Conservation (phyloP, 164 flowering plant species). For the Umbilicus rupestris region DNA sequence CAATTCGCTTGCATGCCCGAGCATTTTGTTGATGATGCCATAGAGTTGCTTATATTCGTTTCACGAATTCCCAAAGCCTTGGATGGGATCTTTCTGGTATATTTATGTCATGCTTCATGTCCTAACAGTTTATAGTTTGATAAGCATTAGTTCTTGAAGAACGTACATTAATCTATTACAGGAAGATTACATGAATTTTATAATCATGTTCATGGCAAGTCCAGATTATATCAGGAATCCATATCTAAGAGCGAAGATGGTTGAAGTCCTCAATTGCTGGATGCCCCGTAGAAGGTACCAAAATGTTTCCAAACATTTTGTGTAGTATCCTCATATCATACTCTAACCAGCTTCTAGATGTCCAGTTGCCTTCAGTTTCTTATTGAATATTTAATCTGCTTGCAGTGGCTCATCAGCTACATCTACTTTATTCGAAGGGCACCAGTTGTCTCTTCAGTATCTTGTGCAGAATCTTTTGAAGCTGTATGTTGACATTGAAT, state of each 20-base stretch:
- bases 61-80: conserved; percentile 84
- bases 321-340: background rate
- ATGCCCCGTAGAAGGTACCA: conserved; percentile 80
- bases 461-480: conserved; percentile 91
- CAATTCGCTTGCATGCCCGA: conserved; percentile 95
- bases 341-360: background rate
- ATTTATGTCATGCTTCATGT: conserved; percentile 12
- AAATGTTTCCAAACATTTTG: no score
- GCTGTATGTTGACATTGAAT: conserved; percentile 98
- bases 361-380: background rate
- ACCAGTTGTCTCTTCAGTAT: conserved; percentile 68
- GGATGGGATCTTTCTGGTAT: conserved; percentile 78
- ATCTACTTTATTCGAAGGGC: conserved; percentile 79
- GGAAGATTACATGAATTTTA: conserved; percentile 99
- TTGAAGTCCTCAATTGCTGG: conserved; percentile 96
- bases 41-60: conserved; percentile 91
- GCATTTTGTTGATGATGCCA: conserved; percentile 94
- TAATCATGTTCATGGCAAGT: conserved; percentile 97
- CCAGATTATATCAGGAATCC: conserved; percentile 81
- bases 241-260: conserved; percentile 98
- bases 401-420: conserved; percentile 76
- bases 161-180: conserved; percentile 13
- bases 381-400: conserved; percentile 7
- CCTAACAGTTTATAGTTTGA: background rate
- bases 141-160: background rate